A percentile compares a stretch with the other conserved stretches of the same genome.
Evolutionary conservation across 2,329 filamentous ascomycete genomes (phyloP).

Genomic region (Akanthomyces uredinophilus): DNA sequence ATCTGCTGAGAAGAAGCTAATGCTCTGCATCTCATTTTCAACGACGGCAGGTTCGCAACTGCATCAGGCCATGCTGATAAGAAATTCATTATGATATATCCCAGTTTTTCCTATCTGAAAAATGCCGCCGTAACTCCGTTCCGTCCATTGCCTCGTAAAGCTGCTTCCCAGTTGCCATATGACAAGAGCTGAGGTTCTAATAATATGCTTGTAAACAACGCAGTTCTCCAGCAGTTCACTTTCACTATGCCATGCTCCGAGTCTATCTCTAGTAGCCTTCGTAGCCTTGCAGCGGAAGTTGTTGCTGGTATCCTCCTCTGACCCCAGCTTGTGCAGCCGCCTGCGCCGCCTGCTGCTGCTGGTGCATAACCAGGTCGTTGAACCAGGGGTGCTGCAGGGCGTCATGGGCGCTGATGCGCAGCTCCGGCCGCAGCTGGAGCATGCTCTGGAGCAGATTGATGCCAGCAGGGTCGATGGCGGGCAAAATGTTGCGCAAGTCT

Average conservation of each 20-base stretch:
- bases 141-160: neutral
- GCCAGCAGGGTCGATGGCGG: constrained; percentile 81
- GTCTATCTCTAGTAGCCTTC: constrained; percentile 29
- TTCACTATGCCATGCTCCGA: neutral
- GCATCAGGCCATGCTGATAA: neutral
- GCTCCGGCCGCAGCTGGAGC: constrained; percentile 88
- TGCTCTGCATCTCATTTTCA: too few species aligned
- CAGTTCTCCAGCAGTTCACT: neutral
- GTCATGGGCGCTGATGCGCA: constrained; percentile 81
- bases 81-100: constrained; percentile 3
- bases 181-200: neutral
- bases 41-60: neutral
- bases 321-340: constrained; percentile 29
- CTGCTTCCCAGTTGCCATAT: neutral
- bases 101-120: constrained; percentile 2
- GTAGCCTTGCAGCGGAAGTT: constrained; percentile 34
- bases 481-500: constrained; percentile 79
- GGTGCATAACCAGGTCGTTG: constrained; percentile 60
- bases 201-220: constrained; percentile 2
- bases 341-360: constrained; percentile 40
- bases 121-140: constrained; percentile 13
- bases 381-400: constrained; percentile 94
- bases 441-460: constrained; percentile 85
- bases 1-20: too few species aligned
- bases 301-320: constrained; percentile 32